Evolutionary conservation across 2,329 filamentous ascomycete species (phyloP).

Genomic region (Orbilia ellipsospora): DNA sequence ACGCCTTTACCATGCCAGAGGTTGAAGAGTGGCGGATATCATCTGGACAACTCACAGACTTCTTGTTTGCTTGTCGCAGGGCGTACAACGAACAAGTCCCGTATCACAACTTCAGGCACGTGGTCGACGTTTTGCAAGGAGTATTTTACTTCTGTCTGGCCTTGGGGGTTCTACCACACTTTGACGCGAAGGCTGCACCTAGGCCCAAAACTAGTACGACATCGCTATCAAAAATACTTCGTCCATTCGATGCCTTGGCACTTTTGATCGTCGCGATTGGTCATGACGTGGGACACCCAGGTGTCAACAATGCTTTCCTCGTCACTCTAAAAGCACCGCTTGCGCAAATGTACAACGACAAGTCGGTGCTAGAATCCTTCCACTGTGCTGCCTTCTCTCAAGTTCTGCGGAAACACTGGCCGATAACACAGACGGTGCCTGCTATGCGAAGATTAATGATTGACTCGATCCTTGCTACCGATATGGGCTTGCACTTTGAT

Average conservation of each 20-base stretch:
- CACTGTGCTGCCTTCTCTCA: slow-evolving; percentile 98
- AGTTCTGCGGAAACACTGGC: slow-evolving; percentile 93
- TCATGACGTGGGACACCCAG: slow-evolving; percentile 96
- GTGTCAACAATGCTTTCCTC: slow-evolving; percentile 97
- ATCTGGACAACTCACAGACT: slow-evolving; percentile 84
- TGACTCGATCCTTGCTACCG: slow-evolving; percentile 94
- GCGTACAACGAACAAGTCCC: slow-evolving; percentile 98
- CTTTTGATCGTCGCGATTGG: slow-evolving; percentile 95
- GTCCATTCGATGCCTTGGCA: slow-evolving; percentile 86
- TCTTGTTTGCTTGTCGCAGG: slow-evolving; percentile 85
- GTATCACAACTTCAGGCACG: slow-evolving; percentile 98
- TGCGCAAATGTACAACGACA: slow-evolving; percentile 95
- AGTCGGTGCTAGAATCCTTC: slow-evolving; percentile 95
- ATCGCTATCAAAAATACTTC: slow-evolving; percentile 68
- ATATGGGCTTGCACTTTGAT: slow-evolving; percentile 96
- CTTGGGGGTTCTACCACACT: slow-evolving; percentile 77
- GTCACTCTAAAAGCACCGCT: slow-evolving; percentile 90
- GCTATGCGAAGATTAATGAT: slow-evolving; percentile 92
- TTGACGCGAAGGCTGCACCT: slow-evolving; percentile 44
- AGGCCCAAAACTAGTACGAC: slow-evolving; percentile 50
- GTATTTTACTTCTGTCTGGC: slow-evolving; percentile 88
- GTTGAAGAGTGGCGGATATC: slow-evolving; percentile 82
- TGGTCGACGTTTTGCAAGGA: slow-evolving; percentile 94
- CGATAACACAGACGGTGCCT: slow-evolving; percentile 74
- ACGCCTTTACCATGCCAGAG: slow-evolving; percentile 83